Evolutionary conservation across 345 rosid species (phyloP).

Genomic region (Laguncularia racemosa): DNA sequence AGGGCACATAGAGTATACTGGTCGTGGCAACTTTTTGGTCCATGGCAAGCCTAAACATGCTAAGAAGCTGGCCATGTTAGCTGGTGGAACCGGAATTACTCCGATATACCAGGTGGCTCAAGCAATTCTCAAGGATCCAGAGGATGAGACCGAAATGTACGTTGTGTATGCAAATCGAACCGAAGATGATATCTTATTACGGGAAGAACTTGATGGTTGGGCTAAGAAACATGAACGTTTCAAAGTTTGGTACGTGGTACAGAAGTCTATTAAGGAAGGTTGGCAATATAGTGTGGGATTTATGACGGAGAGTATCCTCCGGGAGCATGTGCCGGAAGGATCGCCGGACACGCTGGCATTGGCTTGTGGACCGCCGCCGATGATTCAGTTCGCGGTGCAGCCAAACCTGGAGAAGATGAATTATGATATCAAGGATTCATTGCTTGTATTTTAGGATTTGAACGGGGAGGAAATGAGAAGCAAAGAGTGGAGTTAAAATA

Average conservation of each 20-base stretch:
- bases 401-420: conserved; percentile 94
- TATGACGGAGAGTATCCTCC: conserved; percentile 53
- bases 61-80: conserved; percentile 77
- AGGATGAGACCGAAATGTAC: conserved; percentile 71
- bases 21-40: conserved; percentile 62
- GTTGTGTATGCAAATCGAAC: conserved; percentile 86
- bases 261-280: conserved; percentile 46
- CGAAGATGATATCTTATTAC: conserved; percentile 70
- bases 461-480: too few species aligned
- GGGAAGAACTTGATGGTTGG: conserved; percentile 88
- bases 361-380: conserved; percentile 94
- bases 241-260: conserved; percentile 85
- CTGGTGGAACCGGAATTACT: conserved; percentile 94
- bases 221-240: conserved; percentile 45
- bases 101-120: conserved; percentile 81
- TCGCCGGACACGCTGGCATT: conserved; percentile 51
- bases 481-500: too few species aligned
- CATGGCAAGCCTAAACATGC: conserved; percentile 72
- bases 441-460: conserved; percentile 48
- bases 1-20: conserved; percentile 79
- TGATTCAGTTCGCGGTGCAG: conserved; percentile 90
- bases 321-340: conserved; percentile 63
- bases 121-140: conserved; percentile 66
- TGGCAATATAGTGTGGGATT: conserved; percentile 77
- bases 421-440: conserved; percentile 53